A percentile compares a stretch with the other conserved stretches of the same genome.
Conservation (phyloP, 169 alveolate genomes). For the Cryptosporidium andersoni region DNA sequence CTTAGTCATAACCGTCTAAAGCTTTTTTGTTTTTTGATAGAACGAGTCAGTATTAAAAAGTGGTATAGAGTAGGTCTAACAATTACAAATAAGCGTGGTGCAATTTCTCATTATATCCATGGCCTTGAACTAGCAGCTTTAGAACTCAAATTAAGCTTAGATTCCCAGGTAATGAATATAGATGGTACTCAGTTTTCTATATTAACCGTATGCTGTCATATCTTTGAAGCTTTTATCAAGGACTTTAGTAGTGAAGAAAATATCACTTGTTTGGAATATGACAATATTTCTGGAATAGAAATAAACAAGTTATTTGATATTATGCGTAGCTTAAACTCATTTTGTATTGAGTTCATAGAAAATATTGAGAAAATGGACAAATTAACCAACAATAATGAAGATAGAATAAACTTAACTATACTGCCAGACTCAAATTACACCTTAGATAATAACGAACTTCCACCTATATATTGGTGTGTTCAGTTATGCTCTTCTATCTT, state of each 20-base stretch:
- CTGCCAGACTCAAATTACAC: neutral
- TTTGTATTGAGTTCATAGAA: constrained; percentile 36
- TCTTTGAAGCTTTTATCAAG: constrained; percentile 15
- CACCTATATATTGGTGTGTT: constrained; percentile 52
- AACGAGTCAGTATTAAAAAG: too few species aligned
- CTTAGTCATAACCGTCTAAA: too few species aligned
- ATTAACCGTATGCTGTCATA: constrained; percentile 17
- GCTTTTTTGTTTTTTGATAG: too few species aligned
- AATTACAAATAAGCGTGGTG: too few species aligned
- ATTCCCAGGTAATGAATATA: constrained; percentile 6
- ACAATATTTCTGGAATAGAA: constrained; percentile 16
- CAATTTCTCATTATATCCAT: constrained; percentile 1
- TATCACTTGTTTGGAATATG: constrained; percentile 21
- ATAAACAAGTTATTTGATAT: constrained; percentile 21
- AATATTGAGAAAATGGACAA: constrained; percentile 12
- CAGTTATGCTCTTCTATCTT: constrained; percentile 29
- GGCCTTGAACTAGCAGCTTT: constrained; percentile 17
- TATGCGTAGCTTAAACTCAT: neutral
- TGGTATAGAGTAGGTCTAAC: too few species aligned
- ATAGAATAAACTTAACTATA: neutral
- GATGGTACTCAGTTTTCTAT: constrained; percentile 2
- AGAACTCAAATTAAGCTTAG: constrained; percentile 26
- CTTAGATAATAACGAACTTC: neutral
- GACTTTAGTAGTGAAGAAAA: constrained; percentile 42
- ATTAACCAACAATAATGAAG: neutral